Evolutionary conservation across 306 rosid species (phyloP).

Genomic region (Senna tora): DNA sequence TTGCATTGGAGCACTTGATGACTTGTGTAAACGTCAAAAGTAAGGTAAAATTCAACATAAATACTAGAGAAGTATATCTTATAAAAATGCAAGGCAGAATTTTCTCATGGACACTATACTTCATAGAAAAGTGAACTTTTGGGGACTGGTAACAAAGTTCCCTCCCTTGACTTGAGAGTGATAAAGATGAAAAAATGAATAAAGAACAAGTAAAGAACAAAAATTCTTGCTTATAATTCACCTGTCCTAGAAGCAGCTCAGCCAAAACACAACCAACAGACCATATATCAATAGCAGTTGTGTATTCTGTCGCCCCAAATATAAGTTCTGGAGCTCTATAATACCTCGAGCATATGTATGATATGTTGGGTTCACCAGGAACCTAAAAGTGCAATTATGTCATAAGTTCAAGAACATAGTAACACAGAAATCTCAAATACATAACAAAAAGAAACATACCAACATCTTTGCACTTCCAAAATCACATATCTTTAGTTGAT

Average conservation of each 20-base stretch:
- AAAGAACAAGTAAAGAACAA: background rate
- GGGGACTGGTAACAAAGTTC: constrained; percentile 3
- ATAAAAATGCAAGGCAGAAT: background rate
- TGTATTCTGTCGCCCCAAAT: constrained; percentile 95
- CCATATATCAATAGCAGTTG: constrained; percentile 96
- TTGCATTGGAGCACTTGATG: background rate
- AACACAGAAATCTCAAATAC: constrained; percentile 13
- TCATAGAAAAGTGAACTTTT: background rate
- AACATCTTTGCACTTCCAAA: constrained; percentile 98
- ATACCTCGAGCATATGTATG: constrained; percentile 93
- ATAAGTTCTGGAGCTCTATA: constrained; percentile 98
- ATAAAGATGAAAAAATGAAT: background rate
- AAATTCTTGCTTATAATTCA: constrained; percentile 29
- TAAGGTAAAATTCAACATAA: background rate
- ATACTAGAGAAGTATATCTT: background rate
- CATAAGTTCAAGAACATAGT: constrained; percentile 25
- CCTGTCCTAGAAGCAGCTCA: constrained; percentile 97
- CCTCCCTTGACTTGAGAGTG: background rate
- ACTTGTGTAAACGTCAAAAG: background rate
- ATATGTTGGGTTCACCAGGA: constrained; percentile 97
- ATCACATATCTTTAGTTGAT: constrained; percentile 94
- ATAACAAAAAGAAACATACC: constrained; percentile 51
- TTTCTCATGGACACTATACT: background rate
- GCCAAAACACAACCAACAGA: constrained; percentile 93
- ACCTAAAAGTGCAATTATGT: constrained; percentile 54